Percentiles rank a stretch among this genome's conserved stretches.
Evolutionary conservation across 176 grass and related monocot species (phyloP).

Genomic region (Metroxylon sagu): DNA sequence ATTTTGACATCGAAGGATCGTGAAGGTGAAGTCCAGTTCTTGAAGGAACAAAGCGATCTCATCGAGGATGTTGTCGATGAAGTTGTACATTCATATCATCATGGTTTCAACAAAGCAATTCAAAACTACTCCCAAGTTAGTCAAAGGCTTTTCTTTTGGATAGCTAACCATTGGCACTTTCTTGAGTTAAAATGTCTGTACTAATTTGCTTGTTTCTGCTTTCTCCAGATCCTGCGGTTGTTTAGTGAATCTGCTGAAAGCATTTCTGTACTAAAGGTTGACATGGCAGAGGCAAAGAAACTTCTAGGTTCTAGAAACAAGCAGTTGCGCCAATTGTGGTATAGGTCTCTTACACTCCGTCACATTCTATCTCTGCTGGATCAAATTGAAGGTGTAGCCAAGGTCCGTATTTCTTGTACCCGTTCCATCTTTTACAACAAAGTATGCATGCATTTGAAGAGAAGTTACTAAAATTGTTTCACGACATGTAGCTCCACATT

Average conservation of each 20-base stretch:
- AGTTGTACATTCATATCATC: conserved; percentile 94
- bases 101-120: conserved; percentile 97
- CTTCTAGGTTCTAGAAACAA: conserved; percentile 85
- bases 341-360: conserved; percentile 75
- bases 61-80: conserved; percentile 90
- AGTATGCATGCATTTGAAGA: too few relatives aligned
- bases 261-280: conserved; percentile 77
- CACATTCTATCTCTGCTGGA: conserved; percentile 77
- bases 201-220: neutral
- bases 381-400: conserved; percentile 84
- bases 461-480: too few relatives aligned
- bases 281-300: conserved; percentile 80
- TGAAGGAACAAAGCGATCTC: conserved; percentile 89
- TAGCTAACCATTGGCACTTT: neutral
- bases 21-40: conserved; percentile 91
- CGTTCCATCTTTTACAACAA: too few relatives aligned
- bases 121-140: conserved; percentile 90
- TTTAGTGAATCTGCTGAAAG: conserved; percentile 89
- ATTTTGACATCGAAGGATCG: conserved; percentile 84
- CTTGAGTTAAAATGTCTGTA: conserved; percentile 14
- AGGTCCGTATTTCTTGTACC: conserved; percentile 38
- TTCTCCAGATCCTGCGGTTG: conserved; percentile 62
- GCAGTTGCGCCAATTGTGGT: conserved; percentile 87
- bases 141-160: neutral
- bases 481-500: too few relatives aligned